These are phyloP conservation scores for Botryotinia convoluta DNA, from an alignment of 2,329 filamentous ascomycete genomes.

Conservation along the genomic window DNA sequence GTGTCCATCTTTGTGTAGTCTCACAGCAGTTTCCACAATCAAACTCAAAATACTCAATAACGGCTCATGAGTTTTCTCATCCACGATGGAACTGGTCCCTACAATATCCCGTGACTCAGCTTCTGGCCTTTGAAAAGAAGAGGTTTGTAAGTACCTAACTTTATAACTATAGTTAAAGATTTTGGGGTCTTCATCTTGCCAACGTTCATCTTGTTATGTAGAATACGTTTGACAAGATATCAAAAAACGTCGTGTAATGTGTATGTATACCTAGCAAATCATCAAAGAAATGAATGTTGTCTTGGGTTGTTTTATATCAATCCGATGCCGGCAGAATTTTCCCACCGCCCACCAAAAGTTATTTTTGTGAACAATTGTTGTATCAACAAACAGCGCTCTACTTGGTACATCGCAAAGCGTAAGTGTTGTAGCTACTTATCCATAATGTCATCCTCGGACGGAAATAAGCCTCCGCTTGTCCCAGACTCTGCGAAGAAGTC, in stretches of 20 bases:
- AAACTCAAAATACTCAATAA: constrained; percentile 84
- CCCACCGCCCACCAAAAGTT: constrained; percentile 13
- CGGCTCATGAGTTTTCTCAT: constrained; percentile 92
- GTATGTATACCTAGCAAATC: neutral
- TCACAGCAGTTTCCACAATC: constrained; percentile 91
- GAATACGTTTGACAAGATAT: neutral
- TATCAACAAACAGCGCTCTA: neutral
- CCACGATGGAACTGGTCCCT: constrained; percentile 99
- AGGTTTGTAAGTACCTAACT: constrained; percentile 51
- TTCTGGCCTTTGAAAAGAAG: neutral
- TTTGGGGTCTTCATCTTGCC: constrained; percentile 50
- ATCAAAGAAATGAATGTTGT: neutral
- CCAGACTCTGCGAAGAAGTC: neutral
- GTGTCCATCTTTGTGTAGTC: constrained; percentile 85
- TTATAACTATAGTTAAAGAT: constrained; percentile 65
- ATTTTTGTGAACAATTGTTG: neutral
- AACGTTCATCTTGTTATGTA: neutral
- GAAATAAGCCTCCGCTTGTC: constrained; percentile 15
- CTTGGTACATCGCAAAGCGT: neutral
- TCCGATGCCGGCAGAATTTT: constrained; percentile 6
- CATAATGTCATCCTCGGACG: constrained; percentile 10
- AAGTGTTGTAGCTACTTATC: neutral
- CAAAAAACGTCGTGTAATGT: neutral
- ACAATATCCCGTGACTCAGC: constrained; percentile 18
- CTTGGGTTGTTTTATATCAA: neutral